Base-by-base conservation (phyloP, 2,329 filamentous ascomycete species). In the Chrysoporthe puriensis region DNA sequence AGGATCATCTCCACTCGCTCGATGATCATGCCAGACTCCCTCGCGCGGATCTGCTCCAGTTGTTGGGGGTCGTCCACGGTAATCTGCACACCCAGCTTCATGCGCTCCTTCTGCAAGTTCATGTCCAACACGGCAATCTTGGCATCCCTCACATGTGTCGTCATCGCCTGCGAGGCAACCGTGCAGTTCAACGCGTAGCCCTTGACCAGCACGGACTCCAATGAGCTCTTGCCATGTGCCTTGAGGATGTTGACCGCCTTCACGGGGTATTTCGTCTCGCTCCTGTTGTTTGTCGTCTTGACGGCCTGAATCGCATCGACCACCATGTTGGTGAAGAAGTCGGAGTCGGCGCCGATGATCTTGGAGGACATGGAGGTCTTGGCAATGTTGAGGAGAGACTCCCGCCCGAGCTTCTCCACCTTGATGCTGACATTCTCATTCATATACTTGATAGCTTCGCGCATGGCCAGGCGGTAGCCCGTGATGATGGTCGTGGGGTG, bases 311-410 rank as follows among this genome's bases (percentile, higher is more conserved):
- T 97, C 72, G 92, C 94, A 80, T 99, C 95, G 62, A 99, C 96
- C 14, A 94, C 94, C 91, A 99, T 96, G 81, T 96, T 92, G 73
- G 95, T 89, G 77, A 99, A 99, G 84, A 99, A 99, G 72, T 97
- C 94, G 14, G 93, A 94, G 81, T 99, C 96, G 66, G 92, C 84
- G 67, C 96, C 96, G 78, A 99, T 98, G 77, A 99, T 96, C 84
- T 99, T 99, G 85, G 93, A 97, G 64, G 94, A 97, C 95, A 99
- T 99, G 76, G 94, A 97, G 26, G 96, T 99, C 85, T 95, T 98
- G 71, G 96, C 96, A 78, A 99, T 97, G 82, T 89, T 97, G 76
- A 98, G 80, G 73, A 99, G 87, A 69, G 93, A 96, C 71, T 98
- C 96, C 70, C 92, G 90, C 69, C 94, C 94, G 65, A 99, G 87